Evolutionary conservation across 805 yeast genomes (phyloP), one percentile per base, ranked within the genome.

Genomic region (Myxozyma kluyveri): DNA sequence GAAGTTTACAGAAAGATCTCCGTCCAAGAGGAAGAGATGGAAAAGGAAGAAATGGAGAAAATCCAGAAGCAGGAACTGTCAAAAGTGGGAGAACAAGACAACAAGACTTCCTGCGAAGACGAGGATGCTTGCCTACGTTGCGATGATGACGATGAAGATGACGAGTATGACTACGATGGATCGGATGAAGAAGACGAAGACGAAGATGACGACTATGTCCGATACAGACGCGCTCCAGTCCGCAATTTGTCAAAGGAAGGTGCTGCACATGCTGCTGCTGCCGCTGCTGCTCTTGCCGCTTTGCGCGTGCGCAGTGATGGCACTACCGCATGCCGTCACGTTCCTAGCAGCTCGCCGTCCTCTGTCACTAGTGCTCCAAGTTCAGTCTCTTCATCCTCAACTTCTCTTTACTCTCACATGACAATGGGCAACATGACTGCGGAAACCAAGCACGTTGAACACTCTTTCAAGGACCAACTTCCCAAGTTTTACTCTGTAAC

Each of bases 121-220:
- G 23, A 42, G 1, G 17, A 2, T 19, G 43, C 23, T 10, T 14
- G 23, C 4, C 32, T 29, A 32, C 6, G 39, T 31, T 43, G 47
- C 32, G 48, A 42, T 24, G 52, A 49, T 35, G 45, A 40, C 18
- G 22, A 23, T 3, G 37, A 42, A 7, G 17, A 29, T 37, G 47
- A 44, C 31, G 40, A 32, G 19, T 14, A 1, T 14, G 50, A 41
- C 3, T 23, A n/a, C 22, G 45, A 39, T 18, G 36, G 33, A n/a
- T 24, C 29, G 21, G 41, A 32, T 27, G 37, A 33, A 33, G 38
- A 47, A 18, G 50, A 40, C 33, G 41, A 40, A 31, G 31, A 40
- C 23, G 33, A 29, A 9, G 33, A 29, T 29, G 9, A 9, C 14
- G 12, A 29, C 14, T 22, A 10, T 21, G 14, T 12, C 17, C 38